Conservation (phyloP, 768 basidiomycete genomes). For the Leccinum olivaceopallidum region DNA sequence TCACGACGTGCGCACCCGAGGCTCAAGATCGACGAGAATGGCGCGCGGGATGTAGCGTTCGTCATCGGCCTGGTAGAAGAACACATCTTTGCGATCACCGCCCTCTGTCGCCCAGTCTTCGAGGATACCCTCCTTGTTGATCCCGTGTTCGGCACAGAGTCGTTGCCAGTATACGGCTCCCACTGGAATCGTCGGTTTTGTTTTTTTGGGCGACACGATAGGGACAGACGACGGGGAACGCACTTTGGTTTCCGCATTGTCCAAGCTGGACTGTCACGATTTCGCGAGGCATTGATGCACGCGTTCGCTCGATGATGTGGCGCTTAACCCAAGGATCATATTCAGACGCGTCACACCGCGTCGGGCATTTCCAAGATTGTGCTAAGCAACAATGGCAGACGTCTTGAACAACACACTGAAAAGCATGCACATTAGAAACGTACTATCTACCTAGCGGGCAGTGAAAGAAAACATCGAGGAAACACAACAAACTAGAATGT, state of each 20-base stretch:
- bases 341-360: constrained; percentile 9
- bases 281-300: constrained; percentile 68
- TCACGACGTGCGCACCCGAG: constrained; percentile 63
- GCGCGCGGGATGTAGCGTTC: constrained; percentile 98
- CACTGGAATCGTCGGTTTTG: constrained; percentile 51
- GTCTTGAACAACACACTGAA: constrained; percentile 9
- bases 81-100: constrained; percentile 97
- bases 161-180: constrained; percentile 98
- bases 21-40: constrained; percentile 95
- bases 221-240: constrained; percentile 26
- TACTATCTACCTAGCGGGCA: constrained; percentile 14
- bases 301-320: constrained; percentile 6
- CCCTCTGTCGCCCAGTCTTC: constrained; percentile 97
- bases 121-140: constrained; percentile 91
- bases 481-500: constrained; percentile 26
- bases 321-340: constrained; percentile 5
- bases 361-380: background rate
- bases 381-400: background rate
- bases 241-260: constrained; percentile 93
- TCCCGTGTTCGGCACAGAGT: constrained; percentile 97
- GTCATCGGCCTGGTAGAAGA: constrained; percentile 99
- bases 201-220: background rate
- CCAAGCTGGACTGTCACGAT: constrained; percentile 85
- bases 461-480: constrained; percentile 13
- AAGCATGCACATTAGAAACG: constrained; percentile 21